Evolutionary conservation across 768 basidiomycete species (phyloP), one percentile per base, ranked within the genome.

Genomic region (Daedaleopsis sinensis): DNA sequence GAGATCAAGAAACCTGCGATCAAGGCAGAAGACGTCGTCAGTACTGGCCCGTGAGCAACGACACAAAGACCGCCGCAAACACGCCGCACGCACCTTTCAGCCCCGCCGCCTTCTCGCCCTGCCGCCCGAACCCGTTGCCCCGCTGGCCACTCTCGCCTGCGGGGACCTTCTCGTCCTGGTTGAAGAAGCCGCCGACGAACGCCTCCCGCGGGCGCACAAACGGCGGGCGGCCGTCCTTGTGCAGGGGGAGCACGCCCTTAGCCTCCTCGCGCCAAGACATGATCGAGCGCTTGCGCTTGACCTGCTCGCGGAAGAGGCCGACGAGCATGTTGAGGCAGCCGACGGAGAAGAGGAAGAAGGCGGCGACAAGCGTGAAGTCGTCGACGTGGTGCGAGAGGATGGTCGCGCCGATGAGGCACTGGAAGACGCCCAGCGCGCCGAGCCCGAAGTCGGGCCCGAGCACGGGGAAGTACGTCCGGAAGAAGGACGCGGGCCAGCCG

Each of bases 251-350:
- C 43, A 84, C 74, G 48, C 82, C 81, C 70, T 81, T 85, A 13
- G 79, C 71, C 47, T 84, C 79, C 51, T 81, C 81, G 63, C 85
- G 81, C 90, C 89, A 91, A 23, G 83, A 77, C 23, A 81, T 82
- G 70, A 93, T 78, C 19, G 85, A 87, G 49, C 91, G 87, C 67
- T 83, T 85, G 65, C 76, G 66, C 73, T 89, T 92, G 63, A 82
- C 87, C 1, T 72, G 72, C 65, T 86, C 83, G 63, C 89, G 86
- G 84, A 90, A 93, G 80, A 71, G 93, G 83, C 36, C 91, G 95
- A 96, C 61, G 58, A 94, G 73, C 66, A 94, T 86, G 78, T 96
- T 94, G 57, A 96, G 75, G 74, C 92, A 94, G n/a, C 94, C 94
- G 59, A 96, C 70, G 54, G 93, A 83, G 79, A 96, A 96, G 62